A percentile compares a stretch with the other conserved stretches of the same genome.
phyloP scores from a whole-genome alignment of 352 stramenopile species.

The Thalassiosira allenii region DNA sequence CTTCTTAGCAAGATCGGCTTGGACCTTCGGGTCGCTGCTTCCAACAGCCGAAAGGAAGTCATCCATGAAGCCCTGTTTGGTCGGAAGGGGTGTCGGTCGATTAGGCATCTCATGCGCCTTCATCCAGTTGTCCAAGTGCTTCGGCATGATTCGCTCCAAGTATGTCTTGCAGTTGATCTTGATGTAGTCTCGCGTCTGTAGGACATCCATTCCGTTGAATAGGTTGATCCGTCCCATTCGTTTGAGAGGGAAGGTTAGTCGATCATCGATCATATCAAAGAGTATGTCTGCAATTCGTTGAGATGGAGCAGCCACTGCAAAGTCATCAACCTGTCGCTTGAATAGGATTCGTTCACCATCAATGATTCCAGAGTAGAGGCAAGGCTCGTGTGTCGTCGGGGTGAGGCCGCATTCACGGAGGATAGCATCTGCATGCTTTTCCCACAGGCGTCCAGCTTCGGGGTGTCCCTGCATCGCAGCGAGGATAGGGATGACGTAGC shows the following conservation, averaged over 20 bases:
- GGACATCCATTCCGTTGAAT: conserved; percentile 58
- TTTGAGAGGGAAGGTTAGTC: conserved; percentile 36
- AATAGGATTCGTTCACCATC: conserved; percentile 47
- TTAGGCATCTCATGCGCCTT: neutral
- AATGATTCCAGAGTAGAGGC: conserved; percentile 39
- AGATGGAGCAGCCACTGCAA: conserved; percentile 28
- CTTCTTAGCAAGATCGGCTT: neutral
- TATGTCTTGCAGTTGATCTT: conserved; percentile 46
- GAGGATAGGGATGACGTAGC: conserved; percentile 19
- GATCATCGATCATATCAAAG: conserved; percentile 18
- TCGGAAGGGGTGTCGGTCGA: conserved; percentile 14
- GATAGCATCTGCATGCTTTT: conserved; percentile 50
- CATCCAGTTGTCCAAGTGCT: neutral
- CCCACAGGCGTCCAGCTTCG: conserved; percentile 59
- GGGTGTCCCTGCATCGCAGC: conserved; percentile 56
- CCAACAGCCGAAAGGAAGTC: conserved; percentile 5
- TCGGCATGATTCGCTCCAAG: neutral
- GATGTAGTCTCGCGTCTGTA: conserved; percentile 51
- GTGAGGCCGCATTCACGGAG: conserved; percentile 35
- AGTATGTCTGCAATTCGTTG: conserved; percentile 17
- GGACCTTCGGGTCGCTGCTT: neutral
- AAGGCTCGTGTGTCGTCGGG: conserved; percentile 60
- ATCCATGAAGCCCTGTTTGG: neutral
- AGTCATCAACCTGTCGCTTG: conserved; percentile 65
- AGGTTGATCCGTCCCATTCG: conserved; percentile 25